Evolutionary conservation across 2,329 filamentous ascomycete species (phyloP).

Genomic region (Eutypella sp.): DNA sequence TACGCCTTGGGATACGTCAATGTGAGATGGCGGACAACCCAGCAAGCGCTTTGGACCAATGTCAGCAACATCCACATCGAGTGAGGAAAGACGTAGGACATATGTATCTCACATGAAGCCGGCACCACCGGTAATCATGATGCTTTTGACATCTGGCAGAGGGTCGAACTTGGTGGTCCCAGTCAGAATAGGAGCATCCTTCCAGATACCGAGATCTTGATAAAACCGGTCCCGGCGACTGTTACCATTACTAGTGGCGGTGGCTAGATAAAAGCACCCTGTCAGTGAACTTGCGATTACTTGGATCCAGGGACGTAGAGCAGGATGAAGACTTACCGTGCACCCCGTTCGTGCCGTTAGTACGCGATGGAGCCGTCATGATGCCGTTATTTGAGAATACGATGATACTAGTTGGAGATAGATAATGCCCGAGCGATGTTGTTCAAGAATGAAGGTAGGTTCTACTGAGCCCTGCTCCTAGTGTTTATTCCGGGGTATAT

Average conservation of each 20-base stretch:
- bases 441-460: too few species aligned
- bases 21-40: slow-evolving; percentile 74
- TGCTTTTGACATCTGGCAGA: slow-evolving; percentile 66
- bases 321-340: slow-evolving; percentile 16
- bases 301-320: background rate
- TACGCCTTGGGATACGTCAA: slow-evolving; percentile 69
- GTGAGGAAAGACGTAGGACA: slow-evolving; percentile 1
- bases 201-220: slow-evolving; percentile 62
- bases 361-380: slow-evolving; percentile 19
- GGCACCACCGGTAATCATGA: slow-evolving; percentile 78
- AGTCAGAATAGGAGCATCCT: slow-evolving; percentile 62
- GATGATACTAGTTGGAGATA: background rate
- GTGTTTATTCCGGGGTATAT: background rate
- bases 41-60: slow-evolving; percentile 58
- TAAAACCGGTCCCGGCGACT: slow-evolving; percentile 38
- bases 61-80: slow-evolving; percentile 12
- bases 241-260: slow-evolving; percentile 5
- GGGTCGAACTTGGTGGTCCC: slow-evolving; percentile 69
- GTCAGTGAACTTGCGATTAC: slow-evolving; percentile 9
- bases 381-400: slow-evolving; percentile 1
- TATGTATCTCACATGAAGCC: slow-evolving; percentile 69
- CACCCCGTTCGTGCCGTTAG: slow-evolving; percentile 21
- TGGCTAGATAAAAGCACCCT: slow-evolving; percentile 11
- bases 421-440: too few species aligned
- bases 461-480: too few species aligned